These are phyloP conservation scores for Vaccinium corymbosum DNA, from an alignment of 148 eudicot genomes.

Conservation along the genomic window DNA sequence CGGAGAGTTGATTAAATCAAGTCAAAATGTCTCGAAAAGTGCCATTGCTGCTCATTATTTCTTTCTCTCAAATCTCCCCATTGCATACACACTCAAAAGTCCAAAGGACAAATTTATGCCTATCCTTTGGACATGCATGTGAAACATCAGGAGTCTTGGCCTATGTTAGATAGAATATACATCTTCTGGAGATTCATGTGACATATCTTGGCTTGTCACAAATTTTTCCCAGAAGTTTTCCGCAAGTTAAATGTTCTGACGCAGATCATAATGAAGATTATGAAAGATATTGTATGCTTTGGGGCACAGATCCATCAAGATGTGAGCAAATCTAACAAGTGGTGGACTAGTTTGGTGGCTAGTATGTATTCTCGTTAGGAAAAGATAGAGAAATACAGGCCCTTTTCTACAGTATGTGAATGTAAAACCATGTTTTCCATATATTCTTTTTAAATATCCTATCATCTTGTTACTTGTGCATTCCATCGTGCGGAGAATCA, in stretches of 20 bases:
- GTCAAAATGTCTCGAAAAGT: not conserved
- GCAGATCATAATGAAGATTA: not conserved
- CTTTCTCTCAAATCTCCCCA: not conserved
- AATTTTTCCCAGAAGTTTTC: not conserved
- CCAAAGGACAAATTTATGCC: not conserved
- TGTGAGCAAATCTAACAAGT: not conserved
- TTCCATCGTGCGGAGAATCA: not conserved
- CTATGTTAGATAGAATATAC: not conserved
- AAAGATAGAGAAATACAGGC: not conserved
- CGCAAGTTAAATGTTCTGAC: not conserved
- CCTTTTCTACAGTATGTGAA: not conserved
- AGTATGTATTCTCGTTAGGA: not conserved
- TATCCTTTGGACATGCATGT: not conserved
- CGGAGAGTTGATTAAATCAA: not conserved
- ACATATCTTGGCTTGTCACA: not conserved
- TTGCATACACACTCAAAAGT: not conserved
- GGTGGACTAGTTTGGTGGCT: not conserved
- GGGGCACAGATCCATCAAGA: not conserved
- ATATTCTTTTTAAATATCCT: not conserved
- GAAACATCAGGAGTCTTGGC: not conserved
- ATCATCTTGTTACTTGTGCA: not conserved
- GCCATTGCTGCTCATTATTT: not conserved
- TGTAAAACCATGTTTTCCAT: not conserved
- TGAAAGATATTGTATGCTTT: not conserved
- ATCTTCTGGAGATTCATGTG: not conserved